These are phyloP conservation scores for Cyclostephanos invisitatus DNA, from an alignment of 108 stramenopile genomes.

Conservation along the genomic window DNA sequence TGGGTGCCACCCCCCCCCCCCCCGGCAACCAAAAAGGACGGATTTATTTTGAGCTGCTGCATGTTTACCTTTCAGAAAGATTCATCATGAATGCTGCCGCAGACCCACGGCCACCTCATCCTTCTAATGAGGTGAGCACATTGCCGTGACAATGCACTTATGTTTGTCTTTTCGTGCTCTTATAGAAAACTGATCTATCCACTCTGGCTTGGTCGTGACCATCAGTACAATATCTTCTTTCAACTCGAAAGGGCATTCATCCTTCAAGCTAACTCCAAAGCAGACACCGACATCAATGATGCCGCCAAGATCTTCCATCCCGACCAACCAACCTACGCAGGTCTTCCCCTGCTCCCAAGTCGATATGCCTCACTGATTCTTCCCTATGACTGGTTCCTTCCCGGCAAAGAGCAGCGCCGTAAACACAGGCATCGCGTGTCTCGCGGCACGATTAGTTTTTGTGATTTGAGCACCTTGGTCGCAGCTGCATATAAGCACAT, in stretches of 20 bases:
- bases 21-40: too few species aligned
- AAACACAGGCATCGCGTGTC: slow-evolving; percentile 56
- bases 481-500: slow-evolving; percentile 45
- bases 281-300: slow-evolving; percentile 14
- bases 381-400: slow-evolving; percentile 24
- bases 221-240: slow-evolving; percentile 41
- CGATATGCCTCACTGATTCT: slow-evolving; percentile 18
- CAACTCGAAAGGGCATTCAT: slow-evolving; percentile 44
- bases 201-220: not conserved
- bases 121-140: too few species aligned
- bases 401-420: slow-evolving; percentile 16
- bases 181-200: not conserved
- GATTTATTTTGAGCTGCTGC: too few species aligned
- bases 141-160: too few species aligned
- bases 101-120: too few species aligned
- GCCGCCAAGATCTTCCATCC: slow-evolving; percentile 8
- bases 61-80: too few species aligned
- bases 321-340: not conserved
- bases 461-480: slow-evolving; percentile 57
- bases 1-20: too few species aligned
- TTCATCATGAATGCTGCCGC: too few species aligned
- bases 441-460: slow-evolving; percentile 72
- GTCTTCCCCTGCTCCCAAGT: slow-evolving; percentile 19
- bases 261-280: slow-evolving; percentile 20
- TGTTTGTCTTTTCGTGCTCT: too few species aligned